Conservation (phyloP, 495 filamentous ascomycete genomes). For the Neurospora sp. region DNA sequence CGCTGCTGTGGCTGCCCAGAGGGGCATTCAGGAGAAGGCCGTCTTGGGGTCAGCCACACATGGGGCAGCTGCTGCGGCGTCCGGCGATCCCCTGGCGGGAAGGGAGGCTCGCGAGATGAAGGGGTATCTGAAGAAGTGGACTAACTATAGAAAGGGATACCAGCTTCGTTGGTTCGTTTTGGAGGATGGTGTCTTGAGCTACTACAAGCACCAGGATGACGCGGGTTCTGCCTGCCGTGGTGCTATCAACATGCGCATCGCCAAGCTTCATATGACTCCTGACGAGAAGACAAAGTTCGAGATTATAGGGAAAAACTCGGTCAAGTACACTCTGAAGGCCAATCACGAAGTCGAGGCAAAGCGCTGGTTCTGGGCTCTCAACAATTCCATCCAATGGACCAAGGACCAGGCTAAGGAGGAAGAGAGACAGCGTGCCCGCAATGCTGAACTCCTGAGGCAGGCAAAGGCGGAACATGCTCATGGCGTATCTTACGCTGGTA, state of each 20-base stretch:
- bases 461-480: conserved; percentile 38
- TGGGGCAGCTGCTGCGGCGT: conserved; percentile 40
- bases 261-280: conserved; percentile 85
- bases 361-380: conserved; percentile 95
- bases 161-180: conserved; percentile 97
- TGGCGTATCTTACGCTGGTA: conserved; percentile 31
- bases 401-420: conserved; percentile 95
- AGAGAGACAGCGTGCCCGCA: conserved; percentile 59
- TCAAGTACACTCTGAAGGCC: conserved; percentile 94
- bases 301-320: conserved; percentile 95
- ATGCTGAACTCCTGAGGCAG: conserved; percentile 66
- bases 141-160: conserved; percentile 93
- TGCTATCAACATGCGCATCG: conserved; percentile 97
- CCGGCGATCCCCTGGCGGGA: conserved; percentile 57
- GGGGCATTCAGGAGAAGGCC: conserved; percentile 92
- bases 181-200: conserved; percentile 93
- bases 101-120: conserved; percentile 95
- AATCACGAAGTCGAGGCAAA: conserved; percentile 93
- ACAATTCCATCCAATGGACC: conserved; percentile 96
- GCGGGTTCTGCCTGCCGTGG: conserved; percentile 87
- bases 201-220: conserved; percentile 99
- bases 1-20: conserved; percentile 85
- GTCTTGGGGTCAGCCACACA: conserved; percentile 69
- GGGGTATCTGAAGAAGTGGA: conserved; percentile 98
- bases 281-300: conserved; percentile 96